Conservation (phyloP, 2,329 filamentous ascomycete genomes). For the Macrophomina phaseolina region DNA sequence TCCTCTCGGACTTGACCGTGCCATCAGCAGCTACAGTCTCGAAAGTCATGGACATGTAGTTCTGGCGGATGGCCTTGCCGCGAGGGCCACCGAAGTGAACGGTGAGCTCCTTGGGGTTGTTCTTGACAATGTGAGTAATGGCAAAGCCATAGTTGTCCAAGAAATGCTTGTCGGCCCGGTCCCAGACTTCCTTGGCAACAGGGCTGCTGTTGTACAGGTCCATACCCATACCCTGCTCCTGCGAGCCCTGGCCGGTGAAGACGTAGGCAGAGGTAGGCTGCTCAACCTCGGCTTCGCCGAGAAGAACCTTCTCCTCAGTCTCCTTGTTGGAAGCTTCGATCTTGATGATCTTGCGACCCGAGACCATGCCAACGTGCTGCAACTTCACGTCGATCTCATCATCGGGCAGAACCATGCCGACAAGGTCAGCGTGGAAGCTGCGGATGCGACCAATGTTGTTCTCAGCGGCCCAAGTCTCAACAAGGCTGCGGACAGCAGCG, state of each 20-base stretch:
- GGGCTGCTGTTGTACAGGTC: slow-evolving; percentile 92
- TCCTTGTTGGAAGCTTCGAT: slow-evolving; percentile 96
- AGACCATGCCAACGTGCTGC: slow-evolving; percentile 96
- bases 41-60: slow-evolving; percentile 99
- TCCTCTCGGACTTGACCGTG: slow-evolving; percentile 95
- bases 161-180: slow-evolving; percentile 87
- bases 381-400: slow-evolving; percentile 94
- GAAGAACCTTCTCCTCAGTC: slow-evolving; percentile 92
- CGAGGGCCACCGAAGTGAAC: slow-evolving; percentile 97
- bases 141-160: slow-evolving; percentile 97
- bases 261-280: slow-evolving; percentile 96
- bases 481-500: slow-evolving; percentile 90
- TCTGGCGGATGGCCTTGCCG: slow-evolving; percentile 95
- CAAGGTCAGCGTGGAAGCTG: slow-evolving; percentile 94
- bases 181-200: slow-evolving; percentile 97
- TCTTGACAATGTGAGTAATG: slow-evolving; percentile 98
- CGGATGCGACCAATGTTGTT: slow-evolving; percentile 97
- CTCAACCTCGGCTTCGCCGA: slow-evolving; percentile 96
- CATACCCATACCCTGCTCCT: slow-evolving; percentile 99
- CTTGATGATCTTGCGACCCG: slow-evolving; percentile 98
- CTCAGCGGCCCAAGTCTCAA: slow-evolving; percentile 98
- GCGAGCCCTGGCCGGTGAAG: slow-evolving; percentile 97
- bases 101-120: slow-evolving; percentile 98
- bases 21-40: slow-evolving; percentile 95
- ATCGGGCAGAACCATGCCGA: slow-evolving; percentile 98